A percentile compares a stretch with the other conserved stretches of the same genome.
Conservation (phyloP, 106 monocot genomes). For the Xerophyta viscosa region DNA sequence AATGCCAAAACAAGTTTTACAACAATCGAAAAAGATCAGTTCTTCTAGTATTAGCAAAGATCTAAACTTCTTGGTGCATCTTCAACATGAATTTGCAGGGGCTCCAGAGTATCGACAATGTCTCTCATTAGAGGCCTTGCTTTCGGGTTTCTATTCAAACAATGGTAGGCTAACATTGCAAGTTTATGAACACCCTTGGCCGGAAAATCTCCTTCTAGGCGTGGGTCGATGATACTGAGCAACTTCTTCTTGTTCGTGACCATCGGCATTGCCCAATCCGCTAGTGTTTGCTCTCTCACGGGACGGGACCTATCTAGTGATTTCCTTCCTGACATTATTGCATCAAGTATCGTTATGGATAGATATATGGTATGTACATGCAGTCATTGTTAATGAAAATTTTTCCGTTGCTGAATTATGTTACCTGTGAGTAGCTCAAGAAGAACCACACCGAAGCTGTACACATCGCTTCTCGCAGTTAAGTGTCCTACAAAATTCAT, state of each 20-base stretch:
- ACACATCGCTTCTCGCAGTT: slow-evolving; percentile 81
- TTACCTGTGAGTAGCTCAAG: slow-evolving; percentile 79
- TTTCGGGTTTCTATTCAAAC: slow-evolving; percentile 73
- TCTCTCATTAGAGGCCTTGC: slow-evolving; percentile 93
- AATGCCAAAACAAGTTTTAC: too few relatives aligned
- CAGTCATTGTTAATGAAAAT: too few relatives aligned
- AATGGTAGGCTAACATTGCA: slow-evolving; percentile 65
- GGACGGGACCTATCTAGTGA: slow-evolving; percentile 72
- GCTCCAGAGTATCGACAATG: slow-evolving; percentile 64
- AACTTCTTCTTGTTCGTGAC: slow-evolving; percentile 61
- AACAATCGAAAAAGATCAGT: too few relatives aligned
- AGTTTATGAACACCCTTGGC: slow-evolving; percentile 56
- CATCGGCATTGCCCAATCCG: slow-evolving; percentile 62
- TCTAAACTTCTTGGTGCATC: too few relatives aligned
- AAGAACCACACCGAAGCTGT: slow-evolving; percentile 87
- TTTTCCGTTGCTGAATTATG: too few relatives aligned
- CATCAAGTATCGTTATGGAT: too few relatives aligned
- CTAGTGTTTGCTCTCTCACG: slow-evolving; percentile 52
- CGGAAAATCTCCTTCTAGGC: slow-evolving; percentile 49
- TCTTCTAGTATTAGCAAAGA: too few relatives aligned
- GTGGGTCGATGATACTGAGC: slow-evolving; percentile 55
- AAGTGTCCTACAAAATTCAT: slow-evolving; percentile 92
- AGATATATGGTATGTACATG: too few relatives aligned
- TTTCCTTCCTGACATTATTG: too few relatives aligned
- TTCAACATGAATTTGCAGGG: slow-evolving; percentile 43